Evolutionary conservation across 1,284 basidiomycete genomes (phyloP).

Genomic region (Ganoderma sinense): DNA sequence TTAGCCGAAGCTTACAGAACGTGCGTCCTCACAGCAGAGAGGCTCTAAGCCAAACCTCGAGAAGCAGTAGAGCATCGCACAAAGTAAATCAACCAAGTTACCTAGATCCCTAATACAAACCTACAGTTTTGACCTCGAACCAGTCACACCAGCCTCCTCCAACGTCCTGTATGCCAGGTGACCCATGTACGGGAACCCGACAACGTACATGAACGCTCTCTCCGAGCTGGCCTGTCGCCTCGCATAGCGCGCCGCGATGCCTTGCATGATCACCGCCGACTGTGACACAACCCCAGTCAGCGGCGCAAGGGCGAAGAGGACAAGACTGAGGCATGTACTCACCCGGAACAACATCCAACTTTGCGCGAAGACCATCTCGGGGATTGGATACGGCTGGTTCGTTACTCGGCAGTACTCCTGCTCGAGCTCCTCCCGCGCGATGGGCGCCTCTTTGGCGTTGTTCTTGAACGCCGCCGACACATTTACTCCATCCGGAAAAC

Average conservation of each 20-base stretch:
- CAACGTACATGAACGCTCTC: slow-evolving; percentile 27
- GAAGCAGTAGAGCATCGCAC: background rate
- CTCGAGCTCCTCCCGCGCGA: slow-evolving; percentile 80
- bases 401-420: slow-evolving; percentile 74
- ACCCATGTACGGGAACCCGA: slow-evolving; percentile 31
- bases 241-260: slow-evolving; percentile 83
- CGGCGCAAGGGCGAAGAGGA: slow-evolving; percentile 1
- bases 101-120: background rate
- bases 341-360: slow-evolving; percentile 93
- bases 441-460: slow-evolving; percentile 61
- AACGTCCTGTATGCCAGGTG: slow-evolving; percentile 27
- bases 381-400: slow-evolving; percentile 73
- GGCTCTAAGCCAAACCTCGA: background rate
- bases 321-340: slow-evolving; percentile 36
- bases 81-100: background rate
- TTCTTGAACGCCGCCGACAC: slow-evolving; percentile 66
- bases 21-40: background rate
- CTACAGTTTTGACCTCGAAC: slow-evolving; percentile 26
- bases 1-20: background rate
- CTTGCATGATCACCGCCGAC: slow-evolving; percentile 90
- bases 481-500: slow-evolving; percentile 29
- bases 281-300: slow-evolving; percentile 38
- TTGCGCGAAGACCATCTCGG: slow-evolving; percentile 78
- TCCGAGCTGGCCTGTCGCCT: slow-evolving; percentile 33
- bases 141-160: slow-evolving; percentile 28